Conservation (phyloP, 1,284 basidiomycete species). For the Moesziomyces sp. region DNA sequence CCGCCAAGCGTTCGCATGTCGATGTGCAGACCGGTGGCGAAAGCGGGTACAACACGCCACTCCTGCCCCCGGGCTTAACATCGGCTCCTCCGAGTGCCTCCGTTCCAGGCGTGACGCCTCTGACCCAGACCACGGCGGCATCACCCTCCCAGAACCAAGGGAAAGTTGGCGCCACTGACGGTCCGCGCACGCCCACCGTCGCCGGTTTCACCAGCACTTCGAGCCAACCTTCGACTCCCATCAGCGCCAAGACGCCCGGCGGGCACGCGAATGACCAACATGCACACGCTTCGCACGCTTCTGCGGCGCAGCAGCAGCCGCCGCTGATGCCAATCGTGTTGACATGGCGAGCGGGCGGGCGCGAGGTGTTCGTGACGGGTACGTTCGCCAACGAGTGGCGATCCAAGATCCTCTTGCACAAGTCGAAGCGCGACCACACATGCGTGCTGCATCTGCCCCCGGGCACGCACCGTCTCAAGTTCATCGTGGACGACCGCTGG, state of each 20-base stretch:
- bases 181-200: slow-evolving; percentile 8
- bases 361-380: slow-evolving; percentile 72
- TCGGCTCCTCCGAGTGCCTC: slow-evolving; percentile 46
- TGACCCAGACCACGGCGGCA: slow-evolving; percentile 13
- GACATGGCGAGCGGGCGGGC: slow-evolving; percentile 61
- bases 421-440: slow-evolving; percentile 55
- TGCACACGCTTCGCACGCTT: slow-evolving; percentile 8
- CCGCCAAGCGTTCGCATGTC: slow-evolving; percentile 34
- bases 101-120: slow-evolving; percentile 30
- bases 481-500: slow-evolving; percentile 93
- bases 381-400: slow-evolving; percentile 74
- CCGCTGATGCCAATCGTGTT: slow-evolving; percentile 41
- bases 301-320: slow-evolving; percentile 14
- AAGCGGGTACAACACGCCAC: slow-evolving; percentile 53
- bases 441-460: slow-evolving; percentile 72
- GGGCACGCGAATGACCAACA: slow-evolving; percentile 11
- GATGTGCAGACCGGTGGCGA: slow-evolving; percentile 53
- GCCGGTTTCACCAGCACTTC: slow-evolving; percentile 8
- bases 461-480: slow-evolving; percentile 94
- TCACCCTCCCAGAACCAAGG: slow-evolving; percentile 11
- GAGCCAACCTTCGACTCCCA: slow-evolving; percentile 34
- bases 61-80: slow-evolving; percentile 47
- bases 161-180: slow-evolving; percentile 8
- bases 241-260: slow-evolving; percentile 15
- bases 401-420: slow-evolving; percentile 68